Percentiles rank a stretch among this genome's conserved stretches.
These are phyloP conservation scores for Pyracantha coccinea DNA, from an alignment of 331 rosid genomes.

Conservation along the genomic window DNA sequence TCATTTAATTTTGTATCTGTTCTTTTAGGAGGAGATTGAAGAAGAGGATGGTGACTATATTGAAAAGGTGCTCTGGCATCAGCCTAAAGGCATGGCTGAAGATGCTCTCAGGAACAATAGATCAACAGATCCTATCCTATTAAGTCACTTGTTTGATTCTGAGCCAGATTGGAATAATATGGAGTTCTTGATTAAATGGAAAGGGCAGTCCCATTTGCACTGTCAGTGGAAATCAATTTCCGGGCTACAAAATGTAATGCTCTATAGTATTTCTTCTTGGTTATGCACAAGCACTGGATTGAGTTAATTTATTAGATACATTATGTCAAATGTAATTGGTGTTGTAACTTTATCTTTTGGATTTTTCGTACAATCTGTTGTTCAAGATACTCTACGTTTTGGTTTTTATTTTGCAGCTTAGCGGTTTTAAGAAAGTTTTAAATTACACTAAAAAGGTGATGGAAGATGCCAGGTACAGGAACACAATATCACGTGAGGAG, in stretches of 20 bases:
- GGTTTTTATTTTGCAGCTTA: slow-evolving; percentile 66
- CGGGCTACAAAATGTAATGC: slow-evolving; percentile 83
- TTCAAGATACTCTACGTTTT: slow-evolving; percentile 6
- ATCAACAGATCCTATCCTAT: slow-evolving; percentile 67
- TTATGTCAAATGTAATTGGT: not conserved
- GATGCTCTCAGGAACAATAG: slow-evolving; percentile 68
- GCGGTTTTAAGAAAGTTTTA: slow-evolving; percentile 94
- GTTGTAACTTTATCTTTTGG: not conserved
- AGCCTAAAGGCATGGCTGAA: slow-evolving; percentile 86
- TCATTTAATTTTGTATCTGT: slow-evolving; percentile 3
- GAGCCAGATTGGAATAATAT: slow-evolving; percentile 78
- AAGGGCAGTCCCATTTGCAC: slow-evolving; percentile 98
- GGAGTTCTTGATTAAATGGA: slow-evolving; percentile 96
- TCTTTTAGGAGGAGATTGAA: slow-evolving; percentile 81
- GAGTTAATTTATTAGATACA: not conserved
- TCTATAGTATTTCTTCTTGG: slow-evolving; percentile 7
- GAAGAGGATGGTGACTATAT: slow-evolving; percentile 94
- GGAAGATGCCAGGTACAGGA: slow-evolving; percentile 82
- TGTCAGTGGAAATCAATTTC: slow-evolving; percentile 93
- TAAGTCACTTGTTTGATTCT: slow-evolving; percentile 73
- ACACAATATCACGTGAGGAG: slow-evolving; percentile 84
- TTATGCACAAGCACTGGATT: slow-evolving; percentile 6
- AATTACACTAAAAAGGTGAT: slow-evolving; percentile 83
- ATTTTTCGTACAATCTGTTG: not conserved
- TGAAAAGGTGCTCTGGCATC: slow-evolving; percentile 99